Evolutionary conservation across 108 stramenopile species (phyloP), one percentile per base, ranked within the genome.

Genomic region (Stephanodiscus triporus): DNA sequence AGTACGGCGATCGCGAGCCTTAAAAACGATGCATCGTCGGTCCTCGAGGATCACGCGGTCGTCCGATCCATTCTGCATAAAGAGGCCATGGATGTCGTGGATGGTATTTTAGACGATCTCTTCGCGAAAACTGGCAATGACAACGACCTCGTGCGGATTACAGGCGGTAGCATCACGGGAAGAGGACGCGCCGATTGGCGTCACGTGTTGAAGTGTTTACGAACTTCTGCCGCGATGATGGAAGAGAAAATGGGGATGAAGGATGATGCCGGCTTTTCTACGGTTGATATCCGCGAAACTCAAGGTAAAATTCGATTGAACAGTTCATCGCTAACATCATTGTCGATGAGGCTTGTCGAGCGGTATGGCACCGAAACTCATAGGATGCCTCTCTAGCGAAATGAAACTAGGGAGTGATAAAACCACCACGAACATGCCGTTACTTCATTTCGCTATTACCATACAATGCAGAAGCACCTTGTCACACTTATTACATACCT

Each of bases 331-430:
- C 22, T 68, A 24, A 68, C 68, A 24, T n/a, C 67, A 1, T 43
- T 76, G 36, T 38, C 75, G 29, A 62, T 76, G 60, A 57, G 67
- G 19, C 45, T 76, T 48, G 62, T 76, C 20, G 75, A 76, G 32
- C 51, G 75, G 34, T 69, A 76, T 45, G 60, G 75, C 50, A 19
- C 47, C 63, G 43, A 50, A 19, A 29, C 67, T 23, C 34, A 38
- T 29, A 66, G 38, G 30, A 62, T 62, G 30, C 60, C 60, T 6
- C 30, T 36, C n/a, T 62, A 62, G 48, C 48, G 16, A 49, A 3
- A 19, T 49, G 5, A 34, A 2, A 34, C 32, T 34, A 34, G 32
- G 32, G 32, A 34, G 4, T 34, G 32, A 34, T 2, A 34, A 34
- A 2, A 34, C 32, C 32, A 34, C 5, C 32, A 34, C 32, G 32